Conservation (phyloP, 78 protist species). For the Creolimax fragrantissima region DNA sequence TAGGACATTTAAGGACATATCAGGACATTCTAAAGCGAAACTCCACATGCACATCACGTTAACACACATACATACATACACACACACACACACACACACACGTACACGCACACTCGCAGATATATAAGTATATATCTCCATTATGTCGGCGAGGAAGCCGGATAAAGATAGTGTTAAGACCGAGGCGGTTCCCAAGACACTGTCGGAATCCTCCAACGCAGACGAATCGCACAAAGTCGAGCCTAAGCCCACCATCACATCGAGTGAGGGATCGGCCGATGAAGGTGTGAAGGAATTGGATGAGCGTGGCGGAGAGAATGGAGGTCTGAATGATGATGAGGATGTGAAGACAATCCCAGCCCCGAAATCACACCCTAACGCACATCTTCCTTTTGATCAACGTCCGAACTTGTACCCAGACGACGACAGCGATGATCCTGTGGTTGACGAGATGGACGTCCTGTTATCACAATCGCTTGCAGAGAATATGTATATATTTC, state of each 20-base stretch:
- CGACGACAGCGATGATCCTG: neutral
- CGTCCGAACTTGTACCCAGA: neutral
- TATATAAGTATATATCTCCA: neutral
- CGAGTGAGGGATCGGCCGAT: neutral
- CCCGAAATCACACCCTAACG: too few species aligned
- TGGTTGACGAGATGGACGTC: neutral
- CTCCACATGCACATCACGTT: too few species aligned
- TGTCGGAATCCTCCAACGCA: neutral
- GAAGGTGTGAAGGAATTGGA: neutral
- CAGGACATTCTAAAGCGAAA: too few species aligned
- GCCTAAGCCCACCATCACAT: neutral
- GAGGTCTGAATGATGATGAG: too few species aligned
- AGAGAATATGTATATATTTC: neutral
- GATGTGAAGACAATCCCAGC: too few species aligned
- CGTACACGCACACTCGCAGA: neutral
- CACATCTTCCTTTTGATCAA: neutral
- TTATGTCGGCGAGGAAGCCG: neutral
- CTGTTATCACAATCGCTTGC: neutral
- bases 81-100: neutral
- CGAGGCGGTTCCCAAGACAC: neutral
- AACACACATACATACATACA: neutral
- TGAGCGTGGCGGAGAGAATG: neutral
- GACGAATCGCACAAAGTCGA: neutral
- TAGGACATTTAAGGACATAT: too few species aligned
- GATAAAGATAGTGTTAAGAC: neutral